Conservation (phyloP, 345 rosid genomes). For the Brassica juncea region DNA sequence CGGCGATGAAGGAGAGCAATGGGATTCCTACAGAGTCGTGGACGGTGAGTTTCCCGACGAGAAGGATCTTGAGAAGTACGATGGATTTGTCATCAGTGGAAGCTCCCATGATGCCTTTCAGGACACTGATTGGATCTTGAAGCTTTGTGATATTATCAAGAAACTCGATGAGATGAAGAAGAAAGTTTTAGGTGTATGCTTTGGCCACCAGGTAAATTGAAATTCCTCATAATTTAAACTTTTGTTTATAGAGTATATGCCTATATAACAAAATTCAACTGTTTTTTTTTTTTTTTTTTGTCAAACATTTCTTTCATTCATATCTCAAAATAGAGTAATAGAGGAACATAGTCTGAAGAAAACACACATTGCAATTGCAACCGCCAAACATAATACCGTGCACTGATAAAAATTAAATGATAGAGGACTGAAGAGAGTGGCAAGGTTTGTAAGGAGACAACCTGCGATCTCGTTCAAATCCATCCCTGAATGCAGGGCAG, state of each 20-base stretch:
- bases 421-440: too few species aligned
- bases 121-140: conserved; percentile 61
- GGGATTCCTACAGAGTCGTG: conserved; percentile 72
- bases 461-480: too few species aligned
- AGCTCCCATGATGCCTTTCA: conserved; percentile 79
- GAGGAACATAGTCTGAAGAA: too few species aligned
- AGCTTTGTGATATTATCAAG: conserved; percentile 58
- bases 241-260: neutral
- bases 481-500: too few species aligned
- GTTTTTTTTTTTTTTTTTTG: too few species aligned
- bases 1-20: conserved; percentile 71
- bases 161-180: conserved; percentile 71
- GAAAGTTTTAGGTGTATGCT: conserved; percentile 83
- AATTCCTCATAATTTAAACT: neutral
- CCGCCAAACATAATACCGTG: too few species aligned
- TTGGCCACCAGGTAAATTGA: conserved; percentile 81
- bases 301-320: too few species aligned
- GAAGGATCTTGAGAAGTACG: conserved; percentile 57
- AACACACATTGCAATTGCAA: too few species aligned
- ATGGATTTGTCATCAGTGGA: conserved; percentile 80
- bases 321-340: too few species aligned
- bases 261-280: neutral
- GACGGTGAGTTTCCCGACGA: conserved; percentile 77
- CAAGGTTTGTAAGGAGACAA: too few species aligned
- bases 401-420: too few species aligned